phyloP scores from a whole-genome alignment of 345 rosid species.

The Durio zibethinus region DNA sequence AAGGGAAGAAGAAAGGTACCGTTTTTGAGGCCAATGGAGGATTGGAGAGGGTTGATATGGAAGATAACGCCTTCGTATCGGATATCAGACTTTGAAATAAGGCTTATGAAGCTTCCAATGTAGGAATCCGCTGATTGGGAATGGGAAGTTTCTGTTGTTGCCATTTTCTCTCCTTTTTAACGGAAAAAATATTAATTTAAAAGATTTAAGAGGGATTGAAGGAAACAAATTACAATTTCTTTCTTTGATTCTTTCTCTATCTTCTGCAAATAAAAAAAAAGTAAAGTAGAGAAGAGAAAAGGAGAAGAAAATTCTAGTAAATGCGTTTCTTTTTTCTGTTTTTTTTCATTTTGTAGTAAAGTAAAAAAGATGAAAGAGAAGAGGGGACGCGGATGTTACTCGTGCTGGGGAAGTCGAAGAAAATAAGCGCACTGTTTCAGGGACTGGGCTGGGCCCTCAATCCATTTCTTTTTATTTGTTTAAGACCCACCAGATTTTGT shows the following conservation, averaged over 20 bases:
- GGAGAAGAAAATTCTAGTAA: neutral
- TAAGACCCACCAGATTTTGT: too few relatives aligned
- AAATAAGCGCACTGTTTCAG: neutral
- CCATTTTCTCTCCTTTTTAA: neutral
- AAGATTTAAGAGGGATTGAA: neutral
- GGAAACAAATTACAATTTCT: neutral
- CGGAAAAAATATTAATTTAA: neutral
- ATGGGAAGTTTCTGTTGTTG: neutral
- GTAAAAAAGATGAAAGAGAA: too few relatives aligned
- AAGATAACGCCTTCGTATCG: constrained; percentile 50
- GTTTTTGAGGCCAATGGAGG: constrained; percentile 39
- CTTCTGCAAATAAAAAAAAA: neutral
- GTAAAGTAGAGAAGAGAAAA: too few relatives aligned
- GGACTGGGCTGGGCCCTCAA: too few relatives aligned
- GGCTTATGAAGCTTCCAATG: constrained; percentile 40
- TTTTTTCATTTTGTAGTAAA: too few relatives aligned
- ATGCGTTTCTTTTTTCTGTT: neutral
- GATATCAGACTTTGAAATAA: constrained; percentile 46
- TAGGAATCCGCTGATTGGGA: constrained; percentile 31
- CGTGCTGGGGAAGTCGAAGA: neutral
- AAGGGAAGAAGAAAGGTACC: constrained; percentile 21
- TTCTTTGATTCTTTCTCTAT: neutral
- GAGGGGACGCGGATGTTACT: too few relatives aligned
- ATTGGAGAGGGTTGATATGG: constrained; percentile 39
- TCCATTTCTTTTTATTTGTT: too few relatives aligned